These are phyloP conservation scores for Plicaturopsis crispa DNA, from an alignment of 768 basidiomycete genomes.

Conservation along the genomic window DNA sequence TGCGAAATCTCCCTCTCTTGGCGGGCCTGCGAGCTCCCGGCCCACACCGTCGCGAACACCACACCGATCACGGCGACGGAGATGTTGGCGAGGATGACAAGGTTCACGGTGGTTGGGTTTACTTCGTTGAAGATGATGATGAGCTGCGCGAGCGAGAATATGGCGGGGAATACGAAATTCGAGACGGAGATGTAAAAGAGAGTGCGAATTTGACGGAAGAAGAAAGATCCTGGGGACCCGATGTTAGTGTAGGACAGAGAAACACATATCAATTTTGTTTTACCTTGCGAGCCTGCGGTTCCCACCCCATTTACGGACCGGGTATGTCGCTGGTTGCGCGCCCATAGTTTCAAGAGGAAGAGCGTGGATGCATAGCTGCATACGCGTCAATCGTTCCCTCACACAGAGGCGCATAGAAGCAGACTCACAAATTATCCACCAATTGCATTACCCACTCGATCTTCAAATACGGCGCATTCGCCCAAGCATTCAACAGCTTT, in stretches of 20 bases:
- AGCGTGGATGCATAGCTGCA: conserved; percentile 16
- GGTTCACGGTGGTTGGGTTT: conserved; percentile 14
- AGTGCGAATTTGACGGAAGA: too few relatives aligned
- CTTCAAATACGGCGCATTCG: conserved; percentile 19
- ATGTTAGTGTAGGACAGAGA: too few relatives aligned
- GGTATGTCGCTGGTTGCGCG: too few relatives aligned
- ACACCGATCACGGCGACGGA: conserved; percentile 24
- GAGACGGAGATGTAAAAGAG: conserved; percentile 22
- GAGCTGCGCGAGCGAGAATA: conserved; percentile 22
- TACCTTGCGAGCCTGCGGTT: too few relatives aligned
- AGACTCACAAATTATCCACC: conserved; percentile 21
- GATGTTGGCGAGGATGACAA: conserved; percentile 19
- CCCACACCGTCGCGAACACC: conserved; percentile 25
- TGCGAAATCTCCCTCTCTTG: too few relatives aligned
- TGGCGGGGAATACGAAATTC: conserved; percentile 22
- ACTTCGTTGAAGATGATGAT: conserved; percentile 20
- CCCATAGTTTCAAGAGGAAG: conserved; percentile 20
- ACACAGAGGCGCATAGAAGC: conserved; percentile 3
- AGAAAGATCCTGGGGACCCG: too few relatives aligned
- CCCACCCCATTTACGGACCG: too few relatives aligned
- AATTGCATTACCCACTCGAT: conserved; percentile 24
- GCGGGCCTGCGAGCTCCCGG: conserved; percentile 7
- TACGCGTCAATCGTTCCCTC: too few relatives aligned
- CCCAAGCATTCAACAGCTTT: conserved; percentile 14
- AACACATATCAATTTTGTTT: too few relatives aligned